These are phyloP conservation scores for Alternaria consortialis DNA, from an alignment of 2,329 filamentous ascomycete genomes.

Conservation along the genomic window DNA sequence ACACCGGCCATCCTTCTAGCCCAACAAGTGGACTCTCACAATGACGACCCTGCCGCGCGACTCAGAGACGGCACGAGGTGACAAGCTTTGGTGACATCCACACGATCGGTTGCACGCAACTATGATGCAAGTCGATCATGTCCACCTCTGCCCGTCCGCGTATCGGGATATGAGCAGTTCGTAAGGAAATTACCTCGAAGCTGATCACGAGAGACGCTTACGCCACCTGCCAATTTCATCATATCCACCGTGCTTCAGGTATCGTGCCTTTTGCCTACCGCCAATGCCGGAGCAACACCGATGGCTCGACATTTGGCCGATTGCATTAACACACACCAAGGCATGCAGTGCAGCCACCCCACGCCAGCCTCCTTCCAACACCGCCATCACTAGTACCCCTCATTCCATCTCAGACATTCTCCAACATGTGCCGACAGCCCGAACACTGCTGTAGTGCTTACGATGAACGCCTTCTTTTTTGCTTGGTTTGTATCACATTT, in stretches of 20 bases:
- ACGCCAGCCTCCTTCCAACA: neutral
- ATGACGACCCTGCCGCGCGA: constrained; percentile 5
- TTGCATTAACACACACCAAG: neutral
- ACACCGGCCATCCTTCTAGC: constrained; percentile 6
- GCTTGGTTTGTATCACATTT: constrained; percentile 35
- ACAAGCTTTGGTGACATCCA: constrained; percentile 30
- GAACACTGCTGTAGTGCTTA: constrained; percentile 31
- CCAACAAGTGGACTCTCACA: neutral
- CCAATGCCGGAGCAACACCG: constrained; percentile 1
- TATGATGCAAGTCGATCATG: constrained; percentile 4
- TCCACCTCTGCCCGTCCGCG: neutral
- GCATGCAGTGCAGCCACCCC: neutral
- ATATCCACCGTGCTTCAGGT: neutral
- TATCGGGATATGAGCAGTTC: constrained; percentile 5
- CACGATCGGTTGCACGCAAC: constrained; percentile 15
- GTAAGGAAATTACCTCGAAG: constrained; percentile 18
- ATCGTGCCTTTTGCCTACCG: constrained; percentile 1
- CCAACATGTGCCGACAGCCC: constrained; percentile 34
- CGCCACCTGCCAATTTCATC: constrained; percentile 8
- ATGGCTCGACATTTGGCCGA: constrained; percentile 5
- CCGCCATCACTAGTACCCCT: neutral
- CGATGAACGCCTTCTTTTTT: constrained; percentile 34
- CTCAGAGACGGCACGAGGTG: constrained; percentile 4
- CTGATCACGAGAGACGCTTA: neutral
- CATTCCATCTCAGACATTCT: constrained; percentile 17